These are phyloP conservation scores for Diaporthe citriasiana DNA, from an alignment of 2,329 filamentous ascomycete genomes.

Conservation along the genomic window DNA sequence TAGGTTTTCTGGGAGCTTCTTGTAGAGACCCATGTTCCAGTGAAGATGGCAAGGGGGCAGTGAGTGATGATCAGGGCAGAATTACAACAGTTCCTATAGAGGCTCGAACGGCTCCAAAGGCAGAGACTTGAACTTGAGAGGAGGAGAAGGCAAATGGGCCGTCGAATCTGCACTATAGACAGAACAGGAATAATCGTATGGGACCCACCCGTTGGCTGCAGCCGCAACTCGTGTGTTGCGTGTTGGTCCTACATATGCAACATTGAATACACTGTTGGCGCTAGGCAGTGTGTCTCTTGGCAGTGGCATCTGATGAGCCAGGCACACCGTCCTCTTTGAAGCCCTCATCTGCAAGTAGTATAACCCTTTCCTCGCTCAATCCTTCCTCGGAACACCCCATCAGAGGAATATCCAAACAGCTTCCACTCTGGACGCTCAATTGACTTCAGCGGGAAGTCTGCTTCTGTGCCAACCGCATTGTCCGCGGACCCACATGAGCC, in stretches of 20 bases:
- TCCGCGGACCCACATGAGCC: not conserved
- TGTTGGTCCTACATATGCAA: no score
- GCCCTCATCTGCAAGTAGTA: not conserved
- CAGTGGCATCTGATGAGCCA: not conserved
- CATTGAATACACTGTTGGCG: no score
- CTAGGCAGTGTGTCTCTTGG: not conserved
- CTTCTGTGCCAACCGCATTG: not conserved
- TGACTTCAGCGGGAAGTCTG: not conserved
- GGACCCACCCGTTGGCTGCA: no score
- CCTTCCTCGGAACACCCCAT: no score
- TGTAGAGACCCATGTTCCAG: constrained; percentile 39
- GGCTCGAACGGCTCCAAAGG: no score
- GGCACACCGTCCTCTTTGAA: not conserved
- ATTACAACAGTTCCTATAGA: not conserved
- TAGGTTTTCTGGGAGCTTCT: constrained; percentile 48
- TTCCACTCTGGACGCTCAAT: not conserved
- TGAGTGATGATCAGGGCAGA: not conserved
- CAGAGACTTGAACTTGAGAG: no score
- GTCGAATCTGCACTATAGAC: no score
- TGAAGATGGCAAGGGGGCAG: not conserved
- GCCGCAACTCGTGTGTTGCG: no score
- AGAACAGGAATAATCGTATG: no score
- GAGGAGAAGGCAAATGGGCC: no score
- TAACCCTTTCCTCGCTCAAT: not conserved
- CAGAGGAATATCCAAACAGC: no score